These are phyloP conservation scores for Thecaphora thlaspeos DNA, from an alignment of 1,284 basidiomycete genomes.

Conservation along the genomic window DNA sequence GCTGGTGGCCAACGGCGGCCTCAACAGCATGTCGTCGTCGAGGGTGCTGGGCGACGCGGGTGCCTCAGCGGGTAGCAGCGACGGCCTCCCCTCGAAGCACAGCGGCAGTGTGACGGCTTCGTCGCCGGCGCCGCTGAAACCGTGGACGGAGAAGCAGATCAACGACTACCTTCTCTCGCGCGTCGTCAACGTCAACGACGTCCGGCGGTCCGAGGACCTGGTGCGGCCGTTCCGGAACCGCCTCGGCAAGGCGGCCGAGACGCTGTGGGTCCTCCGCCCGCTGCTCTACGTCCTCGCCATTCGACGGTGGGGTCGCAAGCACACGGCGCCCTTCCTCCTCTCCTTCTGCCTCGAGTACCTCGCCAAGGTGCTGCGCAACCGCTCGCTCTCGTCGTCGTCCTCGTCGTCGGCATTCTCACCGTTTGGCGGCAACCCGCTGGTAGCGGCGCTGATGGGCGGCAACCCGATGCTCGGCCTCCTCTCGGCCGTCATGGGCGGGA, in stretches of 20 bases:
- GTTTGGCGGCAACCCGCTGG: slow-evolving; percentile 45
- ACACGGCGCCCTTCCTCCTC: slow-evolving; percentile 36
- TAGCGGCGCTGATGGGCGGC: slow-evolving; percentile 44
- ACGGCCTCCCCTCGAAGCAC: background rate
- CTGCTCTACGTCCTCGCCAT: slow-evolving; percentile 49
- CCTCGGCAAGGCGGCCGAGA: slow-evolving; percentile 32
- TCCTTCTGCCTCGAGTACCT: slow-evolving; percentile 45
- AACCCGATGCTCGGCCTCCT: slow-evolving; percentile 48
- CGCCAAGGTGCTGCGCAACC: slow-evolving; percentile 36
- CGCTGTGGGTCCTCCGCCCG: slow-evolving; percentile 46
- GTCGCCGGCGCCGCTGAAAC: slow-evolving; percentile 5
- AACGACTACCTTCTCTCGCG: slow-evolving; percentile 53
- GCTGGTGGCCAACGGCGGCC: slow-evolving; percentile 35
- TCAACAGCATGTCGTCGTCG: slow-evolving; percentile 12
- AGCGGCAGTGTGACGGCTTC: slow-evolving; percentile 5
- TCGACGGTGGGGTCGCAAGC: slow-evolving; percentile 40
- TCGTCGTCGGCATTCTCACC: slow-evolving; percentile 5
- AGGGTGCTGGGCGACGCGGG: background rate
- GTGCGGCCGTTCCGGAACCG: slow-evolving; percentile 35
- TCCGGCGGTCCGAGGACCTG: slow-evolving; percentile 45
- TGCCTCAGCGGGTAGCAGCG: no score
- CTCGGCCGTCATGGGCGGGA: slow-evolving; percentile 30
- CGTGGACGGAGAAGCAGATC: slow-evolving; percentile 46
- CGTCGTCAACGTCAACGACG: slow-evolving; percentile 50
- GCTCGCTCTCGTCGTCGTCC: slow-evolving; percentile 16